A percentile compares a stretch with the other conserved stretches of the same genome.
Conservation (phyloP, 2,329 filamentous ascomycete genomes). For the Xylariaceae sp. region DNA sequence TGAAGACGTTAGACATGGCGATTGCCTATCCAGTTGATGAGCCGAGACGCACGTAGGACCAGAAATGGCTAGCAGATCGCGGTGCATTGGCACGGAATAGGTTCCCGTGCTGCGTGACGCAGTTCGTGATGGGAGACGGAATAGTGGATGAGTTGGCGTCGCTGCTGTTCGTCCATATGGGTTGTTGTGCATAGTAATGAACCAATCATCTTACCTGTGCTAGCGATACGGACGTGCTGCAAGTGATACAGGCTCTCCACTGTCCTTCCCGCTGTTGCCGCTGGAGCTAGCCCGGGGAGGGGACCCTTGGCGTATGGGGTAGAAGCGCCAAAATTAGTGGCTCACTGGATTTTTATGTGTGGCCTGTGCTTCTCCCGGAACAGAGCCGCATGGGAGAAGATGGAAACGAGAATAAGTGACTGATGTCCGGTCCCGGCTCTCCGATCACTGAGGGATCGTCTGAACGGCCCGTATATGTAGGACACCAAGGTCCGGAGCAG, state of each 20-base stretch:
- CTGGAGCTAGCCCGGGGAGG: constrained; percentile 1
- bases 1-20: no score
- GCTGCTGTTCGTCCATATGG: background rate
- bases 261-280: constrained; percentile 3
- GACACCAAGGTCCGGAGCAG: constrained; percentile 1
- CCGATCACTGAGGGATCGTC: background rate
- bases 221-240: background rate
- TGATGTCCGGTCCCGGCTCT: constrained; percentile 9
- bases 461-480: background rate
- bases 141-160: constrained; percentile 4
- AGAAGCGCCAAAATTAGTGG: background rate
- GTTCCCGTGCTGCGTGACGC: constrained; percentile 15
- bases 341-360: background rate
- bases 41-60: background rate
- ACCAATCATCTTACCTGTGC: constrained; percentile 13
- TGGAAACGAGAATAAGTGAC: background rate
- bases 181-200: background rate
- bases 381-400: constrained; percentile 19
- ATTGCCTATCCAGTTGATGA: no score
- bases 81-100: background rate
- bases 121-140: constrained; percentile 3
- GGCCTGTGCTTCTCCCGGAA: constrained; percentile 6
- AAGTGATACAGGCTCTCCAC: background rate
- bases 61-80: constrained; percentile 9
- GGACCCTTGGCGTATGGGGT: background rate